These are phyloP conservation scores for Irpex sp. DNA, from an alignment of 1,284 basidiomycete species.

Conservation along the genomic window DNA sequence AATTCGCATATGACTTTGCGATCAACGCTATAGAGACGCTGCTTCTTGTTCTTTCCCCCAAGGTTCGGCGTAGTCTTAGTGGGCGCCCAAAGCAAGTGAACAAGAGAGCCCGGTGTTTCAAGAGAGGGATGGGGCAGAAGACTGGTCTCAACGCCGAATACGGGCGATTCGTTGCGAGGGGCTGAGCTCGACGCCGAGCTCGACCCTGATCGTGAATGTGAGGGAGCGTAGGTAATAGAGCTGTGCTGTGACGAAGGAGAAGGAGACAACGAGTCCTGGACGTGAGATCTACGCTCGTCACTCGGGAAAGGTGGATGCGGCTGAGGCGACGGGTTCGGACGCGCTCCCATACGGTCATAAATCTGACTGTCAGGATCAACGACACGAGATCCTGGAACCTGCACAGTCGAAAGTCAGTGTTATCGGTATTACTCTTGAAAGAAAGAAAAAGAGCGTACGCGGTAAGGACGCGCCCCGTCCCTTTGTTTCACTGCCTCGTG, in stretches of 20 bases:
- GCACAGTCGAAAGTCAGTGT: background rate
- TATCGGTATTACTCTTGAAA: background rate
- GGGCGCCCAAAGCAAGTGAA: constrained; percentile 58
- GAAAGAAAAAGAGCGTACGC: background rate
- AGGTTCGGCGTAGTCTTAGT: background rate
- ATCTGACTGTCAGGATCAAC: background rate
- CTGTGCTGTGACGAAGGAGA: background rate
- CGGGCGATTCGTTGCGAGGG: constrained; percentile 18
- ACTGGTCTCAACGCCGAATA: background rate
- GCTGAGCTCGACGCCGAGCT: constrained; percentile 20
- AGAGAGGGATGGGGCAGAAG: constrained; percentile 11
- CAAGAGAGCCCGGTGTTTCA: constrained; percentile 41
- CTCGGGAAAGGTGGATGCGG: background rate
- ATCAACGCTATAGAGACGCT: constrained; percentile 69
- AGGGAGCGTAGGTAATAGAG: constrained; percentile 17
- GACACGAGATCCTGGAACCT: background rate
- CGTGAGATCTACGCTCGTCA: background rate
- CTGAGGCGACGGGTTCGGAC: background rate
- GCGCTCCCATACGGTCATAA: background rate
- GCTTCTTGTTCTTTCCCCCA: constrained; percentile 47
- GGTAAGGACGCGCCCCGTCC: background rate
- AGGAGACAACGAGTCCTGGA: background rate
- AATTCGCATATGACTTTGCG: constrained; percentile 77
- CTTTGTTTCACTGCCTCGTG: background rate
- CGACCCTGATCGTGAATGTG: constrained; percentile 42